Base-by-base conservation (phyloP, 495 filamentous ascomycete genomes). In the Xylaria grammica region DNA sequence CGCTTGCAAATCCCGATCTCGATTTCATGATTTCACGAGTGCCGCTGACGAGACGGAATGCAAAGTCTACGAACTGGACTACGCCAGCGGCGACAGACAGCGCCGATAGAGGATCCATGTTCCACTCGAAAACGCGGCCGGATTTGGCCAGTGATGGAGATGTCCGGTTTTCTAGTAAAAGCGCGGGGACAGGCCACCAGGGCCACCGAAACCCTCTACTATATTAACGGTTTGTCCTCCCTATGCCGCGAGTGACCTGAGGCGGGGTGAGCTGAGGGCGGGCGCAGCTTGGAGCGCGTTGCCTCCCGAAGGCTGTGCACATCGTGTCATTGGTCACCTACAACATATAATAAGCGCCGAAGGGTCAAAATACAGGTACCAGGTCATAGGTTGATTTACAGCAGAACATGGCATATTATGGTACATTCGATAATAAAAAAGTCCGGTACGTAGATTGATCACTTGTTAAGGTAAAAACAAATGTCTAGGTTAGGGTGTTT, bases 31-130 rank as follows among this genome's bases (percentile, higher is more conserved):
- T 32, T 0, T 17, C 56, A 11, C 52, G 11, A 2, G 52, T 55
- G 19, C 32, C 19, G 13, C 48, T 20, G 20, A 66, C 27, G 17
- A 66, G 48, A 6, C 50, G 64, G 20, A 19, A 54, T 13, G 61
- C 34, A 42, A 66, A 67, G 52, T 65, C 65, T 8, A 65, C 38
- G 27, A 67, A 67, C 26, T 67, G 62, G 34, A 67, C 62, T 17
- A 67, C 62, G 20, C 45, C 62, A 13, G 65, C 52, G 10, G 65
- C 65, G 15, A 67, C 19, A 29, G 49, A 52, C 24, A 67, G 32
- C 4, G 65, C 61, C 9, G 50, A 44, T 9, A 67, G 17, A 34
- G 62, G 65, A 36, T 67, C 61, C 51, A 67, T 67, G 30, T 24
- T 30, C 17, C 1, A n/a, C 26, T n/a, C 17, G 15, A 27, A 3